Evolutionary conservation across 331 rosid genomes (phyloP), one percentile per base, ranked within the genome.

Genomic region (Malus hybrid): DNA sequence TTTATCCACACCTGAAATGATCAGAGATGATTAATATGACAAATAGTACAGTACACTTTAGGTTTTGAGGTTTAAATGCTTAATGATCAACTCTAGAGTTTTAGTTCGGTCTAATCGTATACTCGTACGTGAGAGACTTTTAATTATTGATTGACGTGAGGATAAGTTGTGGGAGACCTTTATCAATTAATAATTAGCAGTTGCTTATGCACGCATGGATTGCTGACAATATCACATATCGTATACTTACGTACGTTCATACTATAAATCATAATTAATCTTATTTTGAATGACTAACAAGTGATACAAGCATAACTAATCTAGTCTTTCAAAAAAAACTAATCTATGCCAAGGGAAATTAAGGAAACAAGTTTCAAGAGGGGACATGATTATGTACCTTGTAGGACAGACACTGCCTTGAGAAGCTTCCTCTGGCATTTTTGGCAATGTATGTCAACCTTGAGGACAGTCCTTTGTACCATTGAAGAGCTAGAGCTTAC

Each of bases 341-440:
- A n/a, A 59, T 59, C 31, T 22, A 59, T 22, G 6, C 64, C 32
- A n/a, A 10, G 12, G 32, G 16, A 44, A 44, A 0, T 44, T 44
- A 44, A 44, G 64, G 10, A 28, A 62, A 32, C 69, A 32, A 34
- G 52, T 11, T 9, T 34, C 16, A 33, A 19, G 50, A 36, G 66
- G 46, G 42, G n/a, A 39, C 48, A 11, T 31, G 10, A 12, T 18
- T 14, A 16, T 18, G 29, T 68, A 78, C 93, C 93, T 83, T 85
- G 62, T 36, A 89, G 69, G 44, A 84, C 75, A 83, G 86, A 80
- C 0, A 89, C 91, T 3, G 84, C 75, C 80, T 85, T 87, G 83
- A 89, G 69, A 55, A 89, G 79, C 73, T 83, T 85, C 86, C 75
- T 81, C 81, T 81, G 82, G 84, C 93, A 85, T 81, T 89, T 89